Evolutionary conservation across 306 rosid species (phyloP), one percentile per base, ranked within the genome.

Genomic region (Luffa aegyptiaca): DNA sequence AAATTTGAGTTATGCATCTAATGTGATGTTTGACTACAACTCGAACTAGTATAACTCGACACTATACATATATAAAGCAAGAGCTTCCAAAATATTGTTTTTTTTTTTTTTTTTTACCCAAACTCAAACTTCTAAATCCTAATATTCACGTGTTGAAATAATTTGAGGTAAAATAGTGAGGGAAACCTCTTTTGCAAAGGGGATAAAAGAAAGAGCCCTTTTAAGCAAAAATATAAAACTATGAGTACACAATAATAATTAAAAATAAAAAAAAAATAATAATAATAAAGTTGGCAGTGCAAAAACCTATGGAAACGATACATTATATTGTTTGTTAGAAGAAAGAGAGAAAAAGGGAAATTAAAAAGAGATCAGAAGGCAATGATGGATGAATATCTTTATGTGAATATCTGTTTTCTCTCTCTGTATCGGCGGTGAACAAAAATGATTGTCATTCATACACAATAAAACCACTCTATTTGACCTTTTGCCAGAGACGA

Each of bases 331-430:
- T 39, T 39, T 6, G 2, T 66, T 5, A 21, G 13, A 26, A 36
- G 18, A 35, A 52, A 4, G 56, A 14, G n/a, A 13, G 39, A 12
- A 62, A 37, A 64, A 64, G 7, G 4, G 11, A 8, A 62, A 62
- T 11, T 31, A 12, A 33, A 62, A 62, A 10, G 69, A 62, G 44
- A 62, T 65, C 72, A 37, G 72, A 65, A 68, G 75, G 20, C 35
- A 68, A 68, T 68, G 75, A 68, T 68, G 75, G 49, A 68, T 68
- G 35, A 68, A n/a, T 59, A 59, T 68, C 53, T 68, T 68, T 9
- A 68, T 8, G 35, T 68, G 35, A 17, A 68, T 41, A 68, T 68
- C 17, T 68, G 52, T 68, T 52, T 68, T 68, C 26, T 68, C 36
- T 0, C 16, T 68, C 75, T 68, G 75, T 5, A 68, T 68, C 75